phyloP scores from a whole-genome alignment of 2,329 filamentous ascomycete species.

The Trichoderma harzianum region DNA sequence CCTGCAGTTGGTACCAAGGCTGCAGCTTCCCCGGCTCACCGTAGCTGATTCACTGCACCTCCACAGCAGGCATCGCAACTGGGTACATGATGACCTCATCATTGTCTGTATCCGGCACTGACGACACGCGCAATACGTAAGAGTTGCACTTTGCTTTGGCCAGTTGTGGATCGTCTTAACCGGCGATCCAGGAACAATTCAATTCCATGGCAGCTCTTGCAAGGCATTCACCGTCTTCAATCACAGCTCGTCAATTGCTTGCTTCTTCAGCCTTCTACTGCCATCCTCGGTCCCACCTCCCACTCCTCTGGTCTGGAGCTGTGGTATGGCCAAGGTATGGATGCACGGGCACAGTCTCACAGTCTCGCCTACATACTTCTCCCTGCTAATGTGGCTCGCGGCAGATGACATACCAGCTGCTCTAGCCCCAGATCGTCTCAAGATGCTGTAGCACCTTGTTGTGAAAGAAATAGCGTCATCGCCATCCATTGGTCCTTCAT shows the following conservation, averaged over 20 bases:
- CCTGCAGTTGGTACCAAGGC: neutral
- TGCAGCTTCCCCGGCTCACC: neutral
- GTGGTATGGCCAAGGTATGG: neutral
- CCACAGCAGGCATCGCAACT: slow-evolving; percentile 1
- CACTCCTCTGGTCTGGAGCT: neutral
- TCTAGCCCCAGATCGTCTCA: neutral
- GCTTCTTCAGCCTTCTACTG: neutral
- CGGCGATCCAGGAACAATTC: slow-evolving; percentile 13
- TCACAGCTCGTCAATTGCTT: neutral
- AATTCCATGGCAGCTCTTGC: neutral
- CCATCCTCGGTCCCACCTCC: neutral
- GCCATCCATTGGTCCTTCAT: neutral
- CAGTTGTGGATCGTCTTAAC: neutral
- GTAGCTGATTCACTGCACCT: neutral
- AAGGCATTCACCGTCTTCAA: neutral
- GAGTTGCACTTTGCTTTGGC: neutral
- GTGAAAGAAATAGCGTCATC: neutral
- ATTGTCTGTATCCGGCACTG: slow-evolving; percentile 6
- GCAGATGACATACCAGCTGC: neutral
- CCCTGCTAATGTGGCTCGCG: neutral
- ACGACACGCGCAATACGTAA: slow-evolving; percentile 8
- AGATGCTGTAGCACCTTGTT: neutral
- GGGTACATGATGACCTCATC: slow-evolving; percentile 18
- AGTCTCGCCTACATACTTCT: too few relatives aligned
- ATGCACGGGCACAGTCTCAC: neutral